Percentiles rank a stretch among this genome's conserved stretches.
phyloP scores from a whole-genome alignment of 2,329 filamentous ascomycete genomes.

The Apiospora kogelbergensis region DNA sequence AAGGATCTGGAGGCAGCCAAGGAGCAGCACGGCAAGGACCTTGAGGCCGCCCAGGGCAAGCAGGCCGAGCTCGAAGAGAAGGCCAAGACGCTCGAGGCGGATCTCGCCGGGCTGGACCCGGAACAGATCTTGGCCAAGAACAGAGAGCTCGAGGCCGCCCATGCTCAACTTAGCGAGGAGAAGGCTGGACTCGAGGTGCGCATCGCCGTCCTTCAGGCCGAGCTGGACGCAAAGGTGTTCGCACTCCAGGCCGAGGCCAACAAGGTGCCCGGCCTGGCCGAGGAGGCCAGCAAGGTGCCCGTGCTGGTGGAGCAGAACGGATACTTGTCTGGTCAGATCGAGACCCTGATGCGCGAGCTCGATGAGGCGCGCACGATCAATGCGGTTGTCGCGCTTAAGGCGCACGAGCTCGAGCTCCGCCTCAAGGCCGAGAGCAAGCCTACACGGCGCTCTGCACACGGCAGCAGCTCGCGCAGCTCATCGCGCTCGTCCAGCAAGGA shows the following conservation, averaged over 20 bases:
- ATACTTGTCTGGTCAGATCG: neutral
- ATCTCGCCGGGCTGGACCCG: neutral
- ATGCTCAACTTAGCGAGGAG: neutral
- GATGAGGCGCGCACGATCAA: neutral
- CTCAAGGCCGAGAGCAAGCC: conserved; percentile 4
- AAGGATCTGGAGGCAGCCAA: conserved; percentile 7
- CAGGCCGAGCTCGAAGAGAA: neutral
- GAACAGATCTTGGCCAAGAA: neutral
- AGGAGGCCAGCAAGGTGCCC: neutral
- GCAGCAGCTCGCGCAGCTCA: conserved; percentile 8
- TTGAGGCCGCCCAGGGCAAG: neutral
- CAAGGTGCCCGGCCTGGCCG: neutral
- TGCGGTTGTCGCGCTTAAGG: neutral
- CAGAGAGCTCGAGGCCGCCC: conserved; percentile 6
- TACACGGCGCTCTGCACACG: neutral
- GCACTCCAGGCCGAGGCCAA: neutral
- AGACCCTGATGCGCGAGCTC: neutral
- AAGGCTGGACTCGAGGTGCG: conserved; percentile 6
- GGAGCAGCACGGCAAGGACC: neutral
- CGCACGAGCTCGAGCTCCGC: conserved; percentile 4
- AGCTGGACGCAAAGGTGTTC: neutral
- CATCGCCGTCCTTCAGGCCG: neutral
- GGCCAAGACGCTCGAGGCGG: neutral
- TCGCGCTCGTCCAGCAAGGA: neutral
- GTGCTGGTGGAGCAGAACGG: neutral